phyloP scores from a whole-genome alignment of 352 stramenopile species.

The Phytophthora fragariaefolia region DNA sequence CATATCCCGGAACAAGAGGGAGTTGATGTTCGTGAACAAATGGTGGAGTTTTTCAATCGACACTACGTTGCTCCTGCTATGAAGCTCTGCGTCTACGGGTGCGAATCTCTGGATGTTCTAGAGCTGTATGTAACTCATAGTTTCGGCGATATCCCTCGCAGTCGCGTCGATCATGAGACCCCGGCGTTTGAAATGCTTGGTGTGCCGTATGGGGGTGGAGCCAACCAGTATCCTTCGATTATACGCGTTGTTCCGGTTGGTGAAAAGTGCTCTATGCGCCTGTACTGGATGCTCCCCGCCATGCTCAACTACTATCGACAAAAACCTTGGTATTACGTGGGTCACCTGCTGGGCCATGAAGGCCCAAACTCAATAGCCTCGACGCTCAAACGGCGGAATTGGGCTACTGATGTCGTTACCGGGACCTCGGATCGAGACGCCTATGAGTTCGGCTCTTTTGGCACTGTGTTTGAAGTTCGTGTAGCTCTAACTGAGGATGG shows the following conservation, averaged over 20 bases:
- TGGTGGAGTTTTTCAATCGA: slow-evolving; percentile 60
- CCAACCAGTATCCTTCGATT: slow-evolving; percentile 38
- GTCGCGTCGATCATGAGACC: slow-evolving; percentile 1
- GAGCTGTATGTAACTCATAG: slow-evolving; percentile 57
- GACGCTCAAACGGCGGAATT: slow-evolving; percentile 47
- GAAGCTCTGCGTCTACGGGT: slow-evolving; percentile 76
- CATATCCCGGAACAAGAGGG: slow-evolving; percentile 37
- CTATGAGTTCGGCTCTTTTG: slow-evolving; percentile 73
- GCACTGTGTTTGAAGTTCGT: slow-evolving; percentile 59
- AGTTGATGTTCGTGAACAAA: slow-evolving; percentile 59
- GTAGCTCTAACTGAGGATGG: slow-evolving; percentile 56
- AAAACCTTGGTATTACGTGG: slow-evolving; percentile 65
- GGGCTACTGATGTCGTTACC: slow-evolving; percentile 53
- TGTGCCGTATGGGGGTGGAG: slow-evolving; percentile 37
- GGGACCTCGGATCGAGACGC: slow-evolving; percentile 58
- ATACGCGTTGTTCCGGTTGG: slow-evolving; percentile 54
- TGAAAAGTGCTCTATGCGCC: slow-evolving; percentile 48
- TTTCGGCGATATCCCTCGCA: slow-evolving; percentile 52
- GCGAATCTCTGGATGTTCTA: slow-evolving; percentile 64
- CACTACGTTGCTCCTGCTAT: slow-evolving; percentile 73
- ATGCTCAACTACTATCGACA: slow-evolving; percentile 48
- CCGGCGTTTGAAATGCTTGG: slow-evolving; percentile 10
- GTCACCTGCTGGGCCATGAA: slow-evolving; percentile 64
- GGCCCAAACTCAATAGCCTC: slow-evolving; percentile 48
- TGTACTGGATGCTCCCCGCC: slow-evolving; percentile 64